Conservation (phyloP, 495 filamentous ascomycete genomes). For the Friedmanniomyces endolithicus region DNA sequence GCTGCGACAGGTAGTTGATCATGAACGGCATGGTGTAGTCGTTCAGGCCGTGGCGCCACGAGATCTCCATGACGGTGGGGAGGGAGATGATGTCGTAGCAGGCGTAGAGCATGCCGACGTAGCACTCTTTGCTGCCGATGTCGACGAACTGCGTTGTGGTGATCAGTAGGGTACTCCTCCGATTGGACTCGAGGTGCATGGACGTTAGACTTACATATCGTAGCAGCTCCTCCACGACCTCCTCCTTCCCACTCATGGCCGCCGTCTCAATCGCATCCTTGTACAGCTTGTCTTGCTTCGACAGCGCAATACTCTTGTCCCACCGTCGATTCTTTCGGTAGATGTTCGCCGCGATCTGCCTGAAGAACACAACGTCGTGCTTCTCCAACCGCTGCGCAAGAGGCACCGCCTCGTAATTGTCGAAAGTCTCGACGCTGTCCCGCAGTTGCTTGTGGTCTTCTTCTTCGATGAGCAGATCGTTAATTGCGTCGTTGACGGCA, state of each 20-base stretch:
- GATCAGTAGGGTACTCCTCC: not conserved
- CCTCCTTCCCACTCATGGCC: conserved; percentile 80
- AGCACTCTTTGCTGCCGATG: conserved; percentile 97
- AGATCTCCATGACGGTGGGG: conserved; percentile 85
- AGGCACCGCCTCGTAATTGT: conserved; percentile 97
- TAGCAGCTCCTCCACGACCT: conserved; percentile 89
- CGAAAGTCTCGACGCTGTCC: conserved; percentile 95
- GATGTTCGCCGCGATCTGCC: conserved; percentile 94
- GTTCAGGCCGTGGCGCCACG: conserved; percentile 86
- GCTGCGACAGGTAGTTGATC: conserved; percentile 93
- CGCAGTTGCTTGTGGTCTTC: conserved; percentile 98
- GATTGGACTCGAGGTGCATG: not conserved
- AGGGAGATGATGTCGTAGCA: conserved; percentile 96
- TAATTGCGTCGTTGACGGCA: conserved; percentile 94
- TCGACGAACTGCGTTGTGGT: conserved; percentile 70
- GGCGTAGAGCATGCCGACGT: conserved; percentile 96
- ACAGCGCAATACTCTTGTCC: conserved; percentile 97
- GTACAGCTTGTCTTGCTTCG: conserved; percentile 98
- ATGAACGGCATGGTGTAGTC: conserved; percentile 99
- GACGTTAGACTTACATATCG: conserved; percentile 67
- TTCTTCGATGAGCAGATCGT: conserved; percentile 95
- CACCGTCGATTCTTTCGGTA: conserved; percentile 99
- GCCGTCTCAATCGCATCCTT: conserved; percentile 99
- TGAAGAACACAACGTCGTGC: conserved; percentile 97
- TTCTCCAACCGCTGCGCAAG: conserved; percentile 87